Base-by-base conservation (phyloP, 2,329 filamentous ascomycete genomes). In the Talaromyces sp. region DNA sequence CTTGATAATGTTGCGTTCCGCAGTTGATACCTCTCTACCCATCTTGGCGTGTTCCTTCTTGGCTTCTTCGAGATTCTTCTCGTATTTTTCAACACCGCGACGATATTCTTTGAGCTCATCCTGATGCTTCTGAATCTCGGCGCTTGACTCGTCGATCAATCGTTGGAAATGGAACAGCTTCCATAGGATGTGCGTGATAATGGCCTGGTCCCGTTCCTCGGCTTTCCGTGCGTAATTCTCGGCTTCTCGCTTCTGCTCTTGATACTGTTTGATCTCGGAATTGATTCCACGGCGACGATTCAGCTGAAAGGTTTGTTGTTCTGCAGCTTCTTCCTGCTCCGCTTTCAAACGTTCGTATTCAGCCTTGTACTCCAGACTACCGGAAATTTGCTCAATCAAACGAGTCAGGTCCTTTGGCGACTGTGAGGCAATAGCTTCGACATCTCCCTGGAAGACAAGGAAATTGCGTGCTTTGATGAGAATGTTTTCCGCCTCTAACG, bases 391-490 rank as follows among this genome's bases (percentile, higher is more conserved):
- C 80, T 99, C 95, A 64, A 99, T 96, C 60, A 99, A 82, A 60
- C 92, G 87, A 0, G 95, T 99, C 45, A 99, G 86, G 73, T 98
- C 95, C 71, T 93, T 93, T 0, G 95, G 93, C 1, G 93, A 96
- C 76, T 98, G 95, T 8, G 93, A 93, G 1, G 95, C 96, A 73
- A 99, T 97, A 27, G 93, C 91, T 78, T 99, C 95, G 19, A 99
- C 94, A 75, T 99, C 95, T 69, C 95, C 96, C 78, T 99, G 95
- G 76, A 99, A 99, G 41, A 99, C 95, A 5, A 99, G 86, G 76
- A 99, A 99, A 75, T 99, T 99, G 69, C 95, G 88, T 39, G 95
- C 95, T 78, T 97, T 98, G 83, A 99, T 98, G 67, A 99, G 82
- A 70, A 99, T 99, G 73, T 97, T 97, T 77, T 99, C 94, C 22